Conservation (phyloP, 1,284 basidiomycete genomes). For the Termitomyces sp. region DNA sequence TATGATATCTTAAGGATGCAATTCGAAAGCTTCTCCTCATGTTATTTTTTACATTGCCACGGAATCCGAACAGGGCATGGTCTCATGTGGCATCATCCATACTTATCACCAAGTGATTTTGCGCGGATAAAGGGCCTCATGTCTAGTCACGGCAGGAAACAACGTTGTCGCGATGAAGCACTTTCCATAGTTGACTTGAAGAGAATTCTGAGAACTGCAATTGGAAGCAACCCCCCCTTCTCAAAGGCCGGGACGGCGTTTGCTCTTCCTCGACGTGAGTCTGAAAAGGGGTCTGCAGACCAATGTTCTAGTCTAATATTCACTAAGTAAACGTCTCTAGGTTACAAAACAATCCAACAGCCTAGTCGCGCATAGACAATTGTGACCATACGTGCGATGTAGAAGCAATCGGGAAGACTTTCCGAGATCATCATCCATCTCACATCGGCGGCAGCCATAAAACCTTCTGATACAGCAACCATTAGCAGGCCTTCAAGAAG, state of each 20-base stretch:
- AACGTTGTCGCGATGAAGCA: neutral
- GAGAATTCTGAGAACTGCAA: neutral
- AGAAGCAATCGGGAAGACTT: neutral
- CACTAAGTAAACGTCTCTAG: neutral
- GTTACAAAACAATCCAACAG: neutral
- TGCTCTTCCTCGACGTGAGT: too few species aligned
- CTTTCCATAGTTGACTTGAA: too few species aligned
- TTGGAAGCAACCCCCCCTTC: too few species aligned
- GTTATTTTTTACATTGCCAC: too few species aligned
- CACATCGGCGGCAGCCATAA: neutral
- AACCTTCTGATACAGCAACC: neutral
- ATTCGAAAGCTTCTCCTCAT: too few species aligned
- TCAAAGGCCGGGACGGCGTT: too few species aligned
- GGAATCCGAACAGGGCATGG: too few species aligned
- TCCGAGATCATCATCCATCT: neutral
- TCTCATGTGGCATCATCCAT: too few species aligned
- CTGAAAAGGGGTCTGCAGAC: too few species aligned
- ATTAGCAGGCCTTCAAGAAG: too few species aligned
- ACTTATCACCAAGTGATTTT: neutral
- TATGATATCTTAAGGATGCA: too few species aligned
- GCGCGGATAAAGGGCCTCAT: neutral
- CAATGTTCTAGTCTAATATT: too few species aligned
- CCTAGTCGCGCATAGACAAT: neutral
- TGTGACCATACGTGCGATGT: neutral
- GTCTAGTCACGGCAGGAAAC: neutral